phyloP scores from a whole-genome alignment of 768 basidiomycete species.

The Coprinellus micaceus region DNA sequence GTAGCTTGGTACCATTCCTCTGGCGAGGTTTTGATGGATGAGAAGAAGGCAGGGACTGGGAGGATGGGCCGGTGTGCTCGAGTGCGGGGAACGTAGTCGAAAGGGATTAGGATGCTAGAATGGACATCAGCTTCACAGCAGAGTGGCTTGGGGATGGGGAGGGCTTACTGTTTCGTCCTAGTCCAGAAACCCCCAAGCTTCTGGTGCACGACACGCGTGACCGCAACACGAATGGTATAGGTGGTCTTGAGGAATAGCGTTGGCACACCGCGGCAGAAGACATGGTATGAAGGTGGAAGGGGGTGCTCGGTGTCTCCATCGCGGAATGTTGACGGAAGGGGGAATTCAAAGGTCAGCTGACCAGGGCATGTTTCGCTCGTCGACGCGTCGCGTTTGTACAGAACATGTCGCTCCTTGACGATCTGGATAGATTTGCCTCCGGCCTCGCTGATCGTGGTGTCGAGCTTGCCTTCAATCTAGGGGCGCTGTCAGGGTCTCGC shows the following conservation, averaged over 20 bases:
- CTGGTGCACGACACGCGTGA: slow-evolving; percentile 34
- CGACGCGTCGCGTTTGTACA: slow-evolving; percentile 21
- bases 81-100: slow-evolving; percentile 51
- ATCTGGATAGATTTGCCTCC: slow-evolving; percentile 33
- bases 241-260: slow-evolving; percentile 36
- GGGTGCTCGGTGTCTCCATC: slow-evolving; percentile 29
- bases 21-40: slow-evolving; percentile 55
- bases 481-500: slow-evolving; percentile 2
- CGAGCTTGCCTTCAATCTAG: slow-evolving; percentile 43
- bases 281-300: slow-evolving; percentile 49
- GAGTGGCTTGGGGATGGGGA: background rate
- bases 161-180: slow-evolving; percentile 42
- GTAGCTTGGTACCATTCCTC: slow-evolving; percentile 63
- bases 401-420: slow-evolving; percentile 26
- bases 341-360: slow-evolving; percentile 40
- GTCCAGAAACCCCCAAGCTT: slow-evolving; percentile 41
- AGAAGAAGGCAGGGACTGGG: slow-evolving; percentile 45
- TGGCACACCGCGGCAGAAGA: slow-evolving; percentile 28
- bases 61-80: slow-evolving; percentile 55
- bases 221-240: slow-evolving; percentile 45
- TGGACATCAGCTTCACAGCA: slow-evolving; percentile 1
- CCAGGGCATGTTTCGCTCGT: slow-evolving; percentile 18
- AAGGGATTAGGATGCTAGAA: slow-evolving; percentile 43
- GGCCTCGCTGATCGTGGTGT: slow-evolving; percentile 34
- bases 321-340: slow-evolving; percentile 45